Conservation (phyloP, 768 basidiomycete genomes). For the Podaxis sp. region DNA sequence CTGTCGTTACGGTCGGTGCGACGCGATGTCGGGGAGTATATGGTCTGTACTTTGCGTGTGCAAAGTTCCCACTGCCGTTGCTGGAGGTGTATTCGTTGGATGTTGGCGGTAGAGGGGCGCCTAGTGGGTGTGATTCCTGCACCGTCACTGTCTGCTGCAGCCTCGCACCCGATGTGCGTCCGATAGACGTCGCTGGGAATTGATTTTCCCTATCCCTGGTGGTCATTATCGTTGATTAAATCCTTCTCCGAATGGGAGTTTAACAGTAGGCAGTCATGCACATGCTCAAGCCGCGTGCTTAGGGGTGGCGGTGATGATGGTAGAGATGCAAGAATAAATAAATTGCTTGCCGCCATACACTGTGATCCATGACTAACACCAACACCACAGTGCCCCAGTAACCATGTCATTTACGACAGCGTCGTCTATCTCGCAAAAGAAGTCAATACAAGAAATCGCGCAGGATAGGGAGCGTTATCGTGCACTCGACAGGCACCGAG, state of each 20-base stretch:
- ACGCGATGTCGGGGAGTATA: conserved; percentile 74
- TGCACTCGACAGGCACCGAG: conserved; percentile 18
- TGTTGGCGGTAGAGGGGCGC: conserved; percentile 22
- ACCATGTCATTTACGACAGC: background rate
- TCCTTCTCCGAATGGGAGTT: background rate
- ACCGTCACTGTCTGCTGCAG: conserved; percentile 40
- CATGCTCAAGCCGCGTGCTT: background rate
- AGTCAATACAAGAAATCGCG: background rate
- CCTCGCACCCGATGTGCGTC: conserved; percentile 44
- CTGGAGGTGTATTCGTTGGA: conserved; percentile 18
- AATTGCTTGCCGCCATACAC: background rate
- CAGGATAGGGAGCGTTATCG: background rate
- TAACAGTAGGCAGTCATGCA: background rate
- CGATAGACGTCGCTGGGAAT: conserved; percentile 58
- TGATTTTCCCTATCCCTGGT: conserved; percentile 2
- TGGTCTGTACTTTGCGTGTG: conserved; percentile 59
- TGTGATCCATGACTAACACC: too few species aligned
- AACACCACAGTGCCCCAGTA: too few species aligned
- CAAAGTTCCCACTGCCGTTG: background rate
- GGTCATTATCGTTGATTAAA: background rate
- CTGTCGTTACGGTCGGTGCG: conserved; percentile 45
- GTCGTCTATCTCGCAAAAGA: background rate
- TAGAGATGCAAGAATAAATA: background rate
- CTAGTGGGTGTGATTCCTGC: conserved; percentile 67
- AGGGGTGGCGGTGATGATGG: background rate